Evolutionary conservation across 768 basidiomycete genomes (phyloP), one percentile per base, ranked within the genome.

Genomic region (Baorangia bicolor): DNA sequence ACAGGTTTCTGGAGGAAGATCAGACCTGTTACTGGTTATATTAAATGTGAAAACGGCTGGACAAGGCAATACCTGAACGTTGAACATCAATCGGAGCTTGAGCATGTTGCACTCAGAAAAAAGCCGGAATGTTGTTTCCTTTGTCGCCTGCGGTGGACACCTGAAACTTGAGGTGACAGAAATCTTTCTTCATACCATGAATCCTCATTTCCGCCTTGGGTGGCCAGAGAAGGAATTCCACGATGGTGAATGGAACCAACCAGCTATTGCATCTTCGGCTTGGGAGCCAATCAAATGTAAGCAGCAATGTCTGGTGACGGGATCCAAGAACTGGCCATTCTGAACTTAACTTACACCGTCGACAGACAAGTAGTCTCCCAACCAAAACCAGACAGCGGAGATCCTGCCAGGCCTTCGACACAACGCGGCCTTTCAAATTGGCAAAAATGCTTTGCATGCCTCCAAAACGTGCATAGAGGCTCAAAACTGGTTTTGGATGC

Each of bases 361-460:
- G 39, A 60, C 51, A 52, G 54, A 54, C 64, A 51, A 51, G 55
- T 8, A 61, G 44, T 50, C 31, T 41, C 12, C 20, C 61, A 47
- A 51, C 57, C 59, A 51, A 54, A 66, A 67, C 46, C 43, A 65
- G 65, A 57, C 46, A 51, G 65, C 63, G 65, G 63, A 65, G 64
- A 68, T 64, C 62, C 30, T 39, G 20, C 51, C 51, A 47, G 38
- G 35, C 56, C 44, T 55, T 58, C 44, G 57, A 56, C 51, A 56
- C 43, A 61, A 63, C 55, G 66, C 64, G 64, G 66, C 39, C 62
- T 69, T 69, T 56, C 44, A 59, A 67, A 52, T 45, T 40, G 43
- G 45, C 46, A 43, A 33, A 46, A 46, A 58, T 27, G 34, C 39
- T 35, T 45, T 61, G 62, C 67, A 61, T 67, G 66, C 66, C 58